Evolutionary conservation across 2,329 filamentous ascomycete genomes (phyloP).

Genomic region (Berkeleyomyces basicola): DNA sequence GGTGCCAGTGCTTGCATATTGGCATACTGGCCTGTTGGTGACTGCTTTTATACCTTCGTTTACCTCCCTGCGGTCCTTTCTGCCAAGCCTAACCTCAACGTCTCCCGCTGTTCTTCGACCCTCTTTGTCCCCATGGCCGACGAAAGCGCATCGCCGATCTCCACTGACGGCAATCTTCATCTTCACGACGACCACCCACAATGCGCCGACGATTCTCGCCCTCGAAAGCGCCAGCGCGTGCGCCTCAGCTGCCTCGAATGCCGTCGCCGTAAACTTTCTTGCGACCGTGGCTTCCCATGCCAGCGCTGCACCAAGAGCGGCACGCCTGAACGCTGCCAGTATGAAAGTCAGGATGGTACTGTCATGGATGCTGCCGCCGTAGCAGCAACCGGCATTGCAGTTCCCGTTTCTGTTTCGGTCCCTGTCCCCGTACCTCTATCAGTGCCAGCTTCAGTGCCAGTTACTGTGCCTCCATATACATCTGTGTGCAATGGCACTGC

Average conservation of each 20-base stretch:
- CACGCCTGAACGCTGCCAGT: constrained; percentile 42
- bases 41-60: neutral
- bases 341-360: constrained; percentile 38
- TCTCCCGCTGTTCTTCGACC: neutral
- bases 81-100: neutral
- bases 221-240: constrained; percentile 42
- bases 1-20: neutral
- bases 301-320: constrained; percentile 46
- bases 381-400: constrained; percentile 18
- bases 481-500: neutral
- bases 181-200: neutral
- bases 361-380: constrained; percentile 27
- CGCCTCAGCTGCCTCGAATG: constrained; percentile 44
- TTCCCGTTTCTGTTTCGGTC: neutral
- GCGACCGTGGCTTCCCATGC: constrained; percentile 44
- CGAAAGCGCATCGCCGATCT: constrained; percentile 10
- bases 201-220: constrained; percentile 18
- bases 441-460: neutral
- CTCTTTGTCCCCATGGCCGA: constrained; percentile 4
- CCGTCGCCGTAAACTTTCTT: constrained; percentile 42
- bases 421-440: neutral
- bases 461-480: neutral
- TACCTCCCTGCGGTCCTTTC: neutral
- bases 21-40: neutral
- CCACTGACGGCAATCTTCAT: neutral